These are phyloP conservation scores for Chlamydomonas sp. DNA, from an alignment of 139 green algal genomes.

Conservation along the genomic window DNA sequence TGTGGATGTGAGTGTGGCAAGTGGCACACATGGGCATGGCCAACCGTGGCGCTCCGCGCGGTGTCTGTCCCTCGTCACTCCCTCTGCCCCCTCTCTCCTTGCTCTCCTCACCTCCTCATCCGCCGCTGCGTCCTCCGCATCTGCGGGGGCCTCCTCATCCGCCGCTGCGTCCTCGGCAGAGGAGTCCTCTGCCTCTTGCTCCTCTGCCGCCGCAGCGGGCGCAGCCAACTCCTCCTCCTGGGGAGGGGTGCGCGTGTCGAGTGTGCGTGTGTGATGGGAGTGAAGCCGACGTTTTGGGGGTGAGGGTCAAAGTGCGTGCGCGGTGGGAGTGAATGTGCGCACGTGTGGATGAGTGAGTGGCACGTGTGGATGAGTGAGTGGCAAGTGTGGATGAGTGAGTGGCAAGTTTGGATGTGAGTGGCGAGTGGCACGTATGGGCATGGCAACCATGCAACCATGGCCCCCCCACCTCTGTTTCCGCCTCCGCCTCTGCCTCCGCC, in stretches of 20 bases:
- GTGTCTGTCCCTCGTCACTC: not conserved
- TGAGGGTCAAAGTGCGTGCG: not conserved
- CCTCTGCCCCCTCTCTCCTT: not conserved
- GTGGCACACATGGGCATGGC: no score
- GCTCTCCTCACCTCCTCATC: not conserved
- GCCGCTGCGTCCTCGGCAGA: not conserved
- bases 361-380: no score
- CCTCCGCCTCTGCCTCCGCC: not conserved
- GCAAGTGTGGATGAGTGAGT: no score
- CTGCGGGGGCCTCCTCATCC: not conserved
- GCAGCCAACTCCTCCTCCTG: not conserved
- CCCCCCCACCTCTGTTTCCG: not conserved
- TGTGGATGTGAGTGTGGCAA: no score
- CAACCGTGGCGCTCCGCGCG: no score
- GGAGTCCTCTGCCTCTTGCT: not conserved
- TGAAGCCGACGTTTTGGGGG: not conserved
- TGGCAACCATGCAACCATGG: not conserved
- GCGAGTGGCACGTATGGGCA: no score
- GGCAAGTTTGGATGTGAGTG: no score
- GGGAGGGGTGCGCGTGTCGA: no score
- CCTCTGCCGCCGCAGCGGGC: not conserved
- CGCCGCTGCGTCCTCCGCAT: not conserved
- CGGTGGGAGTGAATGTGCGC: no score
- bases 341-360: no score
- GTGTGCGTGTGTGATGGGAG: not conserved